phyloP scores from a whole-genome alignment of 2,329 filamentous ascomycete genomes.

The Penicillium sp. region DNA sequence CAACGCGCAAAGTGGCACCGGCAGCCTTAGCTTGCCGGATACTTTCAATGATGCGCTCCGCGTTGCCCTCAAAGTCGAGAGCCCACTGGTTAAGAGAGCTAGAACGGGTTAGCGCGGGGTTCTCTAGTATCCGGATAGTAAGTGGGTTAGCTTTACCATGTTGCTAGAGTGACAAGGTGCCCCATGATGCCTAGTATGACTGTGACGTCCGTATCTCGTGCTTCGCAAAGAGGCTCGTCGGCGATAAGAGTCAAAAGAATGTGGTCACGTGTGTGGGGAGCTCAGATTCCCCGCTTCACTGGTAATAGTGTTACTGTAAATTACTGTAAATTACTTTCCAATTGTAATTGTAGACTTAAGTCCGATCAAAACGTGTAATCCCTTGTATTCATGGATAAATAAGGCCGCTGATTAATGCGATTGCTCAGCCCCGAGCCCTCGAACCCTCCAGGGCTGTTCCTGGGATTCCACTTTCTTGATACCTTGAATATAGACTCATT shows the following conservation, averaged over 20 bases:
- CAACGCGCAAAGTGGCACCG: conserved; percentile 63
- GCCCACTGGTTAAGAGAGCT: conserved; percentile 50
- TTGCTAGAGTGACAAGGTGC: conserved; percentile 46
- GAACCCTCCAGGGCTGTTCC: neutral
- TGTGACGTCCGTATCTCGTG: neutral
- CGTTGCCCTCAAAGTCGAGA: conserved; percentile 65
- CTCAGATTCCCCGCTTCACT: conserved; percentile 13
- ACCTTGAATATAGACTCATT: neutral
- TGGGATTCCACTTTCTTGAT: neutral
- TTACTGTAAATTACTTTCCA: neutral
- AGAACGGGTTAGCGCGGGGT: conserved; percentile 11
- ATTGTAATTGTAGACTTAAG: conserved; percentile 5
- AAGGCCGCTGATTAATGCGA: conserved; percentile 23
- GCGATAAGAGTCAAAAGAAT: conserved; percentile 11
- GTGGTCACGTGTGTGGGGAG: conserved; percentile 26
- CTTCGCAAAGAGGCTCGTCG: neutral
- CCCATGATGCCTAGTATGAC: conserved; percentile 31
- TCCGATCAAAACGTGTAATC: conserved; percentile 16
- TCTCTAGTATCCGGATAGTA: neutral
- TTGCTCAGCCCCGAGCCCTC: neutral
- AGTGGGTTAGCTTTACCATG: conserved; percentile 31
- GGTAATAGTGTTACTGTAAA: conserved; percentile 8
- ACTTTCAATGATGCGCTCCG: conserved; percentile 62
- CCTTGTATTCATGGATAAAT: neutral
- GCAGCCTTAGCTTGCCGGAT: conserved; percentile 60